phyloP scores from a whole-genome alignment of 371 early-diverging fungal genomes.

The Actinomortierella ambigua region DNA sequence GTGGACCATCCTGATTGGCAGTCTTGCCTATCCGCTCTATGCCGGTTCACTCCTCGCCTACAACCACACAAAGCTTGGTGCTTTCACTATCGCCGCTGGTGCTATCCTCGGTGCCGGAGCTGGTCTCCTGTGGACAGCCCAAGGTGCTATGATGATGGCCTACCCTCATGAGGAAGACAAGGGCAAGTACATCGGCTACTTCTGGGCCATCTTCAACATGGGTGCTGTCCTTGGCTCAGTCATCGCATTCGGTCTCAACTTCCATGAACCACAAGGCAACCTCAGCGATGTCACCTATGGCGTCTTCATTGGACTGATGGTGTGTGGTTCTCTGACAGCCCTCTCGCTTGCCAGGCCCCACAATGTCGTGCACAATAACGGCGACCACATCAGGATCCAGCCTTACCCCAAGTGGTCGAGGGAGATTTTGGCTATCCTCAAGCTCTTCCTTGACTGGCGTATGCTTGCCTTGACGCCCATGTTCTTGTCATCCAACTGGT shows the following conservation, averaged over 20 bases:
- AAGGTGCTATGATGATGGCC: conserved; percentile 83
- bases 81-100: conserved; percentile 63
- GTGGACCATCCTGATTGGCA: conserved; percentile 57
- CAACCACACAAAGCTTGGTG: conserved; percentile 49
- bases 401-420: conserved; percentile 54
- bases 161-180: conserved; percentile 80
- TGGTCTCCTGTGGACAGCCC: conserved; percentile 71
- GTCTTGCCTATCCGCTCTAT: conserved; percentile 58
- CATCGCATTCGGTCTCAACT: conserved; percentile 71
- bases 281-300: conserved; percentile 55
- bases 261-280: conserved; percentile 44
- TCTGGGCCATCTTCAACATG: conserved; percentile 83
- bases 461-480: conserved; percentile 67
- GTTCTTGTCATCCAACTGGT: conserved; percentile 78
- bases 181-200: conserved; percentile 77
- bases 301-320: conserved; percentile 70
- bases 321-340: conserved; percentile 57
- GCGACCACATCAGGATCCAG: conserved; percentile 60
- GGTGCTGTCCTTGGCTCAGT: conserved; percentile 70
- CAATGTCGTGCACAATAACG: conserved; percentile 66
- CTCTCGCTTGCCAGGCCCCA: conserved; percentile 63
- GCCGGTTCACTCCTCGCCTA: conserved; percentile 59
- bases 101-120: conserved; percentile 70
- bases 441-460: conserved; percentile 68
- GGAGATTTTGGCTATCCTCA: conserved; percentile 61